Base-by-base conservation (phyloP, 2,329 filamentous ascomycete species). In the Cadophora sp. region DNA sequence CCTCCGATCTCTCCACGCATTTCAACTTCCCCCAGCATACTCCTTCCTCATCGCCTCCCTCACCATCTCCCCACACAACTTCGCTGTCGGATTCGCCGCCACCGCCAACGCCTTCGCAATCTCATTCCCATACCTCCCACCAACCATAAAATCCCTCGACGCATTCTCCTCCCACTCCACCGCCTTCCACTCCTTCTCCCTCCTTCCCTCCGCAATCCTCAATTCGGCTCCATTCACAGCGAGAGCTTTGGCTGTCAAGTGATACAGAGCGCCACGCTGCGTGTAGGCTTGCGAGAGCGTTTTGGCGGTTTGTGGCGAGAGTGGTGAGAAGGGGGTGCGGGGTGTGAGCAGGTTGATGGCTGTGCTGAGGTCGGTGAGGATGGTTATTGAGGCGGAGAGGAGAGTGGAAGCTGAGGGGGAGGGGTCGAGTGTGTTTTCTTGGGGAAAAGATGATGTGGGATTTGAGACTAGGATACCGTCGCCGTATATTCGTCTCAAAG, bases 211-310 rank as follows among this genome's bases (percentile, higher is more conserved):
- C 9, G 79, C 79, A 4, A 86, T 74, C 31, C 81, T 79, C 29
- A 85, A 66, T 4, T 73, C 71, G 66, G 29, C 56, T 83, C 66
- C 61, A 34, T 69, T 55, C 40, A 56, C 6, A 29, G 68, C 64
- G 7, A 76, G 69, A 0, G 65, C 60, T 62, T 76, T 90, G 66
- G 86, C 83, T 1, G 87, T 88, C 71, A 83, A 82, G 70, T 89
- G 84, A 72, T 89, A 90, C 43, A 91, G 80, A 40, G 88, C 87
- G 3, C 86, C 91, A 60, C 91, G 85, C 77, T 94, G 92, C 0
- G 91, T 93, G 73, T 92, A 87, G 4, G 91, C 89, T 72, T 89
- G 87, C 1, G 89, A 87, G 9, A 95, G 80, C 0, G 91, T 89
- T 67, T 86, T 89, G 12, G 87, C 88, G 34, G 88, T 86, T 62